These are phyloP conservation scores for Colletotrichum sp. DNA, from an alignment of 2,329 filamentous ascomycete species.

Conservation along the genomic window DNA sequence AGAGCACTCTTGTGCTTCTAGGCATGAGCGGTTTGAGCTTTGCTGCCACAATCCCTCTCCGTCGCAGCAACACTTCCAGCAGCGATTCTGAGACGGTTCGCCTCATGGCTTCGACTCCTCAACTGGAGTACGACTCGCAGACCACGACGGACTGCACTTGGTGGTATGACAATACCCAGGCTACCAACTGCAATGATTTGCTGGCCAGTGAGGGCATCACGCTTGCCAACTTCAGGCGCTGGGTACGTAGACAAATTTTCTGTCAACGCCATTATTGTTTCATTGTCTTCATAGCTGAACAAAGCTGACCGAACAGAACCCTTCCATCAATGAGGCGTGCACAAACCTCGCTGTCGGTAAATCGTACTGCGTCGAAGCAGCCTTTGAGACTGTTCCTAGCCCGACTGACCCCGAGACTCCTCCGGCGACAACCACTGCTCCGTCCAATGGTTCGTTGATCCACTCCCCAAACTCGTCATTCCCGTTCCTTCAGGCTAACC, in stretches of 20 bases:
- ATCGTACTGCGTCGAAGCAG: background rate
- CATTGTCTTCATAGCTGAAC: background rate
- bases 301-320: background rate
- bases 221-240: background rate
- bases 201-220: background rate
- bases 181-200: background rate
- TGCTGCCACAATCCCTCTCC: background rate
- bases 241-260: background rate
- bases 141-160: background rate
- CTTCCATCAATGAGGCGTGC: background rate
- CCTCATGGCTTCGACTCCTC: background rate
- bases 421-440: background rate
- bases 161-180: background rate
- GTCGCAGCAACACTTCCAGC: background rate
- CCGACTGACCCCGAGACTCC: background rate
- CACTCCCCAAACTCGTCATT: accelerated
- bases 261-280: accelerated
- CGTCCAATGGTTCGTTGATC: background rate
- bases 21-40: background rate
- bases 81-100: background rate
- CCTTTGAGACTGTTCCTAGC: background rate
- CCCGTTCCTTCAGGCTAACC: background rate
- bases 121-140: background rate
- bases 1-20: background rate
- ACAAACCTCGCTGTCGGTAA: background rate